Evolutionary conservation across 306 rosid genomes (phyloP).

Genomic region (Datisca glomerata): DNA sequence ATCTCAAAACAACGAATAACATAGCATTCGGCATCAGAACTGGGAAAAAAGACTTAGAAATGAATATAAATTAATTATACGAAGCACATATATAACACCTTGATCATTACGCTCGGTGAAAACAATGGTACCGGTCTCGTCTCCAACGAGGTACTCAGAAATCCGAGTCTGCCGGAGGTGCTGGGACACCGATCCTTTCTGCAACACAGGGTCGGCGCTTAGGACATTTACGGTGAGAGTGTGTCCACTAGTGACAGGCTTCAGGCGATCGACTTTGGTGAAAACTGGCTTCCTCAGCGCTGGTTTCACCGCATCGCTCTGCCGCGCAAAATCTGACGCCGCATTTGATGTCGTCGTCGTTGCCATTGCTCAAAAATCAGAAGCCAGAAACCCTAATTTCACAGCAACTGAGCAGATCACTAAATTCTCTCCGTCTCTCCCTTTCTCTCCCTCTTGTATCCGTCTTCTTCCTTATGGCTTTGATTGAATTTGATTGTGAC

Average conservation of each 20-base stretch:
- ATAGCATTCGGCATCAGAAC: not conserved
- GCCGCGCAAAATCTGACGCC: too few species aligned
- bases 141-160: slow-evolving; percentile 57
- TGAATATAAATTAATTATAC: not conserved
- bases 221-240: slow-evolving; percentile 65
- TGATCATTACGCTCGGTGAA: slow-evolving; percentile 77
- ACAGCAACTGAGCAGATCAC: too few species aligned
- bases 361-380: too few species aligned
- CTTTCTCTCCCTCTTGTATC: too few species aligned
- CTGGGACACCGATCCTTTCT: slow-evolving; percentile 21
- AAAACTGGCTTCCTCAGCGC: slow-evolving; percentile 61
- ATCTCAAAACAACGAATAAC: too few species aligned
- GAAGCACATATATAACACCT: slow-evolving; percentile 25
- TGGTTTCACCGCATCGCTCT: too few species aligned
- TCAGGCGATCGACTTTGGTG: slow-evolving; percentile 47
- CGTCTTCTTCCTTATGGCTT: too few species aligned
- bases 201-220: slow-evolving; percentile 24
- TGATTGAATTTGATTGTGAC: too few species aligned
- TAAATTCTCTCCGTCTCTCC: too few species aligned
- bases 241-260: slow-evolving; percentile 66
- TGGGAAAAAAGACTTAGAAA: not conserved
- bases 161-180: slow-evolving; percentile 42
- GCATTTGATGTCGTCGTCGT: too few species aligned
- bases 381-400: too few species aligned
- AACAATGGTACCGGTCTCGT: slow-evolving; percentile 48